Percentiles rank a stretch among this genome's conserved stretches.
Conservation (phyloP, 306 rosid genomes). For the Lagenaria siceraria region DNA sequence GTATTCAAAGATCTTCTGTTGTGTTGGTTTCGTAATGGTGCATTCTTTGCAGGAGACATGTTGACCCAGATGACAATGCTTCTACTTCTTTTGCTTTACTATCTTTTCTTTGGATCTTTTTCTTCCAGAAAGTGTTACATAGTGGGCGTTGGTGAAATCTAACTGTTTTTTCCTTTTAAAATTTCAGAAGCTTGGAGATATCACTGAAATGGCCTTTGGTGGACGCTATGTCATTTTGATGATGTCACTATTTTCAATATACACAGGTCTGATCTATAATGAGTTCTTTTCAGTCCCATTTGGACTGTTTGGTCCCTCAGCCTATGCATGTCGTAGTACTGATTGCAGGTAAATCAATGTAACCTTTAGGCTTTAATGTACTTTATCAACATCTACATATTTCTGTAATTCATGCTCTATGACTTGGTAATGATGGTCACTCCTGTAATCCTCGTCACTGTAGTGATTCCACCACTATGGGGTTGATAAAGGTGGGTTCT, state of each 20-base stretch:
- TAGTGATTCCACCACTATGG: constrained; percentile 77
- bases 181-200: constrained; percentile 95
- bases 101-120: not conserved
- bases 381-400: not conserved
- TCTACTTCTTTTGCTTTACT: not conserved
- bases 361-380: constrained; percentile 2
- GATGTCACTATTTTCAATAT: constrained; percentile 92
- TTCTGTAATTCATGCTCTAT: not conserved
- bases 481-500: constrained; percentile 63
- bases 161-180: constrained; percentile 7
- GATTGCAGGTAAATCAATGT: constrained; percentile 60
- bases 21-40: too few species aligned
- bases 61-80: not conserved
- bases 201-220: constrained; percentile 89
- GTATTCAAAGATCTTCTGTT: too few species aligned
- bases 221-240: constrained; percentile 87
- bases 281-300: constrained; percentile 94
- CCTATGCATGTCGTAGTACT: constrained; percentile 79
- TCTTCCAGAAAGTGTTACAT: not conserved
- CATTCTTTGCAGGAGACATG: too few species aligned
- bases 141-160: constrained; percentile 12
- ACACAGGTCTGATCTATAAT: constrained; percentile 88
- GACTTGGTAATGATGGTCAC: constrained; percentile 4
- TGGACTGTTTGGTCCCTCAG: constrained; percentile 73
- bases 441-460: not conserved